Evolutionary conservation across 352 stramenopile genomes (phyloP).

Genomic region (Pythium aquatile): DNA sequence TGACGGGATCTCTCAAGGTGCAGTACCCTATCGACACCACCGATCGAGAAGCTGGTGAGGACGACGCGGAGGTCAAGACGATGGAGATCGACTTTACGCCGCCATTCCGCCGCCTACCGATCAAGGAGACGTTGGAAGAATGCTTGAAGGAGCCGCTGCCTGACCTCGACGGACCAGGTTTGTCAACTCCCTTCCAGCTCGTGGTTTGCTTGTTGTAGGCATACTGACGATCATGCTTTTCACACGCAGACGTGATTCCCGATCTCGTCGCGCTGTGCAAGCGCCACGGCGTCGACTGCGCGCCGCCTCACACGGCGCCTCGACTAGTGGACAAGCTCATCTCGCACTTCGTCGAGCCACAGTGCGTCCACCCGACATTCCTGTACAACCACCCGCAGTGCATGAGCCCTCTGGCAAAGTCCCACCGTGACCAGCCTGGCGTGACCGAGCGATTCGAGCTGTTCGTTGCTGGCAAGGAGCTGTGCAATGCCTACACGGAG

Average conservation of each 20-base stretch:
- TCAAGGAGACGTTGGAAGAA: constrained; percentile 95
- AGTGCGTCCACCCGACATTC: constrained; percentile 95
- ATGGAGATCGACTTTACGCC: constrained; percentile 98
- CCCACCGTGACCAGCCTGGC: constrained; percentile 90
- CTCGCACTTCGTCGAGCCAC: constrained; percentile 95
- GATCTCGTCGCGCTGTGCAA: constrained; percentile 85
- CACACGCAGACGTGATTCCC: constrained; percentile 45
- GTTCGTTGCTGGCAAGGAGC: constrained; percentile 95
- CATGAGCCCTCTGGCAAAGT: constrained; percentile 96
- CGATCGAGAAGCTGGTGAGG: constrained; percentile 4
- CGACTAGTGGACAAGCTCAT: constrained; percentile 98
- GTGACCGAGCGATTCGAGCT: constrained; percentile 99
- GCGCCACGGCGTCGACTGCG: constrained; percentile 89
- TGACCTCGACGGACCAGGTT: constrained; percentile 62
- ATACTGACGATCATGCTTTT: background rate
- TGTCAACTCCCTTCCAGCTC: background rate
- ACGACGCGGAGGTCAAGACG: constrained; percentile 17
- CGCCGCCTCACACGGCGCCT: constrained; percentile 92
- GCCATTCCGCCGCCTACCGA: constrained; percentile 96
- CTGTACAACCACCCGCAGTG: constrained; percentile 97
- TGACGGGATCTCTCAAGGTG: constrained; percentile 96
- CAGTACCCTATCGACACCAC: constrained; percentile 85
- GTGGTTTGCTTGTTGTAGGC: background rate
- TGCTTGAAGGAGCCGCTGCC: constrained; percentile 70
- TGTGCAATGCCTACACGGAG: constrained; percentile 99